Conservation (phyloP, 495 filamentous ascomycete genomes). For the Penicillium canescens region DNA sequence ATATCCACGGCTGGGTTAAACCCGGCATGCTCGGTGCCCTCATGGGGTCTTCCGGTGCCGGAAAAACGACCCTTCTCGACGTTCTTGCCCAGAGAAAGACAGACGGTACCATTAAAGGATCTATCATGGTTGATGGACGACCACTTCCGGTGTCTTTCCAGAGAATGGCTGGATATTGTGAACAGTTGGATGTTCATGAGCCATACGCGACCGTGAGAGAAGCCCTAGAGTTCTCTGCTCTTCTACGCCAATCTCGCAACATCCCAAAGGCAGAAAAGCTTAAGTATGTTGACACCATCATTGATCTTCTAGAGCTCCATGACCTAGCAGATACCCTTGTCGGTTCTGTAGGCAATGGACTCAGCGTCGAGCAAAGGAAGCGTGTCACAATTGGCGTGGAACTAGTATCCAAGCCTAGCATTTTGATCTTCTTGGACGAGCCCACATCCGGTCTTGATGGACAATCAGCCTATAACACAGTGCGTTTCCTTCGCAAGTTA, state of each 20-base stretch:
- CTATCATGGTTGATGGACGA: conserved; percentile 81
- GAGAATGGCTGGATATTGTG: conserved; percentile 59
- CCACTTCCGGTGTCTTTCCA: conserved; percentile 80
- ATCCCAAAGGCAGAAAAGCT: conserved; percentile 55
- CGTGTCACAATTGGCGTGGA: conserved; percentile 68
- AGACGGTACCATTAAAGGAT: conserved; percentile 82
- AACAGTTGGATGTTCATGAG: conserved; percentile 64
- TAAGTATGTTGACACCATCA: conserved; percentile 59
- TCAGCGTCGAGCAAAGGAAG: conserved; percentile 64
- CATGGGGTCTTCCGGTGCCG: conserved; percentile 68
- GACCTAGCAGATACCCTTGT: conserved; percentile 56
- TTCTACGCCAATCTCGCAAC: conserved; percentile 56
- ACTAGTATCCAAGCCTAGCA: conserved; percentile 62
- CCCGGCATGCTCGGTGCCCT: conserved; percentile 76
- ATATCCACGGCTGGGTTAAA: conserved; percentile 89
- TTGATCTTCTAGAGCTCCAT: conserved; percentile 57
- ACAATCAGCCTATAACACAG: conserved; percentile 63
- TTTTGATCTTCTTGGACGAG: conserved; percentile 75
- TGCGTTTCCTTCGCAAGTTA: conserved; percentile 64
- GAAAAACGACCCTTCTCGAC: conserved; percentile 60
- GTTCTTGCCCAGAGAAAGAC: conserved; percentile 67
- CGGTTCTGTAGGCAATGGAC: conserved; percentile 49
- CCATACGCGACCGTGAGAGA: conserved; percentile 60
- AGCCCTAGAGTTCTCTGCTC: conserved; percentile 59
- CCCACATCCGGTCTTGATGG: conserved; percentile 72